phyloP scores from a whole-genome alignment of 176 grass and related monocot species.

The Pontederia crassipes region DNA sequence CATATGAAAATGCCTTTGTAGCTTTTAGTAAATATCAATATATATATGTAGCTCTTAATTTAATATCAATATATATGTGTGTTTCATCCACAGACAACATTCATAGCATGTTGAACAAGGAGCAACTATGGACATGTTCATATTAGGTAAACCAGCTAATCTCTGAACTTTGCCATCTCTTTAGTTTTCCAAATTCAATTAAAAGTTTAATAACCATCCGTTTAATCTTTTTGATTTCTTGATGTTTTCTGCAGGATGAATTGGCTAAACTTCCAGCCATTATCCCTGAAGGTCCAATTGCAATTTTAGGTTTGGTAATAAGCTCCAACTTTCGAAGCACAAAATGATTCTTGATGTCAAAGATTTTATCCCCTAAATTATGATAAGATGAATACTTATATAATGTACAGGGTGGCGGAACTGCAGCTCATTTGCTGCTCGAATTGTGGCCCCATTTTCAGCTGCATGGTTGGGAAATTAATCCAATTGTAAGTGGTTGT shows the following conservation, averaged over 20 bases:
- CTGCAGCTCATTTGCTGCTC: slow-evolving; percentile 63
- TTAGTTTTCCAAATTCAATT: neutral
- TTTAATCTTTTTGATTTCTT: neutral
- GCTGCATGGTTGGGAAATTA: no score
- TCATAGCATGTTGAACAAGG: slow-evolving; percentile 72
- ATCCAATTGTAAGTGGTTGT: no score
- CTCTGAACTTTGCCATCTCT: neutral
- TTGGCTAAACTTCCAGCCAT: slow-evolving; percentile 73
- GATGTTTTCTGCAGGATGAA: slow-evolving; percentile 54
- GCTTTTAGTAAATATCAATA: no score
- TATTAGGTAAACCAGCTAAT: slow-evolving; percentile 54
- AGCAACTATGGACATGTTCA: slow-evolving; percentile 65
- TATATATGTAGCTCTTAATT: slow-evolving; percentile 4
- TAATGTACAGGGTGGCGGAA: slow-evolving; percentile 57
- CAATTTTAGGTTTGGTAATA: slow-evolving; percentile 96
- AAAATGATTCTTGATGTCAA: no score
- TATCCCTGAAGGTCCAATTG: slow-evolving; percentile 65
- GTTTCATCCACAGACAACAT: slow-evolving; percentile 52
- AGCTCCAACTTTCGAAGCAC: neutral
- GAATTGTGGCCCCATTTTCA: no score
- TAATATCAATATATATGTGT: neutral
- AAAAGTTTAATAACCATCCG: neutral
- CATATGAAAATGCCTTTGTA: no score
- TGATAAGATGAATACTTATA: no score
- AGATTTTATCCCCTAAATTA: no score